phyloP scores from a whole-genome alignment of 2,329 filamentous ascomycete species.

The Hypoxylon sp. region DNA sequence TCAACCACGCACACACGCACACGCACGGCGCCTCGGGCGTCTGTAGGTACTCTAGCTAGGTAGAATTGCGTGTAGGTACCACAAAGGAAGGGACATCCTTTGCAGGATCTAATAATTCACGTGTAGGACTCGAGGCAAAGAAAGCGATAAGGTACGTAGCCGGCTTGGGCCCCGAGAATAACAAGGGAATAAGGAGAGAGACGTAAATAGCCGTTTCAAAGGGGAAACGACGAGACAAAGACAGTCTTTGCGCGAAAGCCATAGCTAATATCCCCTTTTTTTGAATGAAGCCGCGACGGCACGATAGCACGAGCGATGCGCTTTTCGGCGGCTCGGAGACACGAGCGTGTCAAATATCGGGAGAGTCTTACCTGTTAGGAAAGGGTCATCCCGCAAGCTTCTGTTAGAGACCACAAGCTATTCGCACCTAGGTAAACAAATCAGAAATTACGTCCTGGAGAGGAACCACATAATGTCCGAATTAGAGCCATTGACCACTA shows the following conservation, averaged over 20 bases:
- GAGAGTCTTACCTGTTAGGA: slow-evolving; percentile 24
- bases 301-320: slow-evolving; percentile 8
- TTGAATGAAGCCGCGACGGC: slow-evolving; percentile 8
- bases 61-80: slow-evolving; percentile 14
- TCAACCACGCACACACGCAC: too few relatives aligned
- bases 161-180: slow-evolving; percentile 9
- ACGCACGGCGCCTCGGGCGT: slow-evolving; percentile 21
- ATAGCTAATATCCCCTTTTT: slow-evolving; percentile 9
- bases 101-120: slow-evolving; percentile 26
- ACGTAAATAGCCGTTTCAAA: slow-evolving; percentile 18
- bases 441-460: slow-evolving; percentile 36
- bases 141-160: slow-evolving; percentile 10
- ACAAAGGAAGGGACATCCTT: slow-evolving; percentile 9
- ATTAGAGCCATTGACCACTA: slow-evolving; percentile 41
- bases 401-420: slow-evolving; percentile 23
- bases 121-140: slow-evolving; percentile 1
- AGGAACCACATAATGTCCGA: slow-evolving; percentile 44
- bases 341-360: slow-evolving; percentile 34
- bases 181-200: slow-evolving; percentile 11
- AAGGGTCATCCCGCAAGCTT: slow-evolving; percentile 22
- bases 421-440: slow-evolving; percentile 34
- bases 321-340: slow-evolving; percentile 35
- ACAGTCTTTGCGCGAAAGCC: too few relatives aligned
- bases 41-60: slow-evolving; percentile 6
- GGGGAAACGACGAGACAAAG: slow-evolving; percentile 3